Conservation (phyloP, 73 alveolate species). For the Loxodes magnus region DNA sequence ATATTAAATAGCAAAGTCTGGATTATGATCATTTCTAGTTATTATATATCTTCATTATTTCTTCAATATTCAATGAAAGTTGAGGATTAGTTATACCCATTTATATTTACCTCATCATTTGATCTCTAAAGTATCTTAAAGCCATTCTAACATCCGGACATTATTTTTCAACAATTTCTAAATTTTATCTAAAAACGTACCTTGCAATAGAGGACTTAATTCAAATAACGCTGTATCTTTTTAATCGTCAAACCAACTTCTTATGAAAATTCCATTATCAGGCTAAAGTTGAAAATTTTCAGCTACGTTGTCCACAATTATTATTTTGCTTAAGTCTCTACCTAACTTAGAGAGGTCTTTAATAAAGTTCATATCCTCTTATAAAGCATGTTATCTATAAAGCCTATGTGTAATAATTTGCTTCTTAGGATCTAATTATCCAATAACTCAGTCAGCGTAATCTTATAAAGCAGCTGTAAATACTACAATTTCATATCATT, state of each 20-base stretch:
- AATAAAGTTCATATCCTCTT: too few species aligned
- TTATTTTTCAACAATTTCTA: conserved; percentile 44
- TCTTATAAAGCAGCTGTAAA: too few species aligned
- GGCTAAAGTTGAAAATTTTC: conserved; percentile 63
- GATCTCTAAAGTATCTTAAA: conserved; percentile 57
- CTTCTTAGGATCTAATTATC: too few species aligned
- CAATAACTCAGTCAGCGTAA: too few species aligned
- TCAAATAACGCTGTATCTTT: conserved; percentile 61
- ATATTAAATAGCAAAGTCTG: too few species aligned
- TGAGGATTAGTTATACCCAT: conserved; percentile 50
- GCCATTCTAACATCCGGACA: conserved; percentile 69
- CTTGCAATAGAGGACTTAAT: conserved; percentile 48
- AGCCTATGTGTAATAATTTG: too few species aligned
- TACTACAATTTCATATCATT: too few species aligned
- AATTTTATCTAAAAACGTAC: too few species aligned
- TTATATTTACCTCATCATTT: conserved; percentile 49
- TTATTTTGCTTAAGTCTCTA: conserved; percentile 49
- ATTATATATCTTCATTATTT: too few species aligned
- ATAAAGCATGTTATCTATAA: too few species aligned
- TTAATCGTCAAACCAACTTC: too few species aligned
- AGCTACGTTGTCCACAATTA: conserved; percentile 61
- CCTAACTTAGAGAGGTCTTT: conserved; percentile 58
- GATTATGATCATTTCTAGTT: too few species aligned
- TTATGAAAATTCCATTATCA: conserved; percentile 73
- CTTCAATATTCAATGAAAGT: conserved; percentile 15